Base-by-base conservation (phyloP, 805 yeast species). In the Wickerhamiella galacta region DNA sequence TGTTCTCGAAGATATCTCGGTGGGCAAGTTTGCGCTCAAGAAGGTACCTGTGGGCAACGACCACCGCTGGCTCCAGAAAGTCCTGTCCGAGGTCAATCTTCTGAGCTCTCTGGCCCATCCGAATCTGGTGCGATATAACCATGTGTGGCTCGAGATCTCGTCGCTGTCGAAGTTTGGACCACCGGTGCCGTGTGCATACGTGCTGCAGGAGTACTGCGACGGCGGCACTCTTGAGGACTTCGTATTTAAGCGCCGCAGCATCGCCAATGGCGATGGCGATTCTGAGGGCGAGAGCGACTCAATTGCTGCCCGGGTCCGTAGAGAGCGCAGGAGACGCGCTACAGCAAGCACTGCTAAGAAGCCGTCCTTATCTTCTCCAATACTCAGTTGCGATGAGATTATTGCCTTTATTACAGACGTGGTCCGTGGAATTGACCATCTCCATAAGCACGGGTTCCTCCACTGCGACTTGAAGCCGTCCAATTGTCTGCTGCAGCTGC, bases 401-500 rank as follows among this genome's bases (percentile, higher is more conserved):
- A 60, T 70, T 47, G 64, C 71, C 30, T 71, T 79, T 33, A 69
- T 80, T 45, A 59, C 51, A 29, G 92, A 81, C 49, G 67, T 81
- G 1, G 66, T 71, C 1, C 59, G 61, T 21, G 95, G 93, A 0
- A 72, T 83, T 9, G 54, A 63, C 26, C 77, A 77, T 48, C 57
- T 83, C 34, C 95, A 83, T 49, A 57, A 60, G 6, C 67, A 71
- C 36, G 81, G 82, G 19, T 72, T 82, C 20, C 66, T 83, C n/a
- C 95, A 83, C 48, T 62, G 95, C 20, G 95, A 83, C 51, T 59
- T 83, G 39, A 83, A 83, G 45, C 95, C 95, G 0, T 78, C 93
- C 1, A 83, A 83, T 46, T 81, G 93, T 54, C 58, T 83, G 18
- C 54, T 83, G 31, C 36, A 38, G 14, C 45, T 38, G 3, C 49